Evolutionary conservation across 306 rosid genomes (phyloP), one percentile per base, ranked within the genome.

Genomic region (Sicyos edulis): DNA sequence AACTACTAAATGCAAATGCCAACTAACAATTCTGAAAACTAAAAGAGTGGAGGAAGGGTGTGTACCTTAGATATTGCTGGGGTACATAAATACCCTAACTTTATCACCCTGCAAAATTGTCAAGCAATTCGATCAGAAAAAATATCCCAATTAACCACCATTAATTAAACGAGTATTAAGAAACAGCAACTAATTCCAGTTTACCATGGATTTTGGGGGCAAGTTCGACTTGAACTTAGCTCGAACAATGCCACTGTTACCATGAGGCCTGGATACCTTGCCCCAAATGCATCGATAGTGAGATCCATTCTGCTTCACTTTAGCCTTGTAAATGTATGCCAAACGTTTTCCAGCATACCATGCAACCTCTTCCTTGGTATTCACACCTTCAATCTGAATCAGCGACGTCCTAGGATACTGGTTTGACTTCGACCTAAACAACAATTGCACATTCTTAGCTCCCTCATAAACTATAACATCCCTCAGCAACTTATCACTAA

Each of bases 231-330:
- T 91, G 83, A 91, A 91, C 76, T 88, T 88, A 11, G 97, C 87
- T 37, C 95, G 88, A 34, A 91, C 96, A 42, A 91, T 62, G 9
- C 97, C 95, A 8, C 91, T 91, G 83, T 91, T 91, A 10, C 97
- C 97, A 0, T 88, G 97, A 20, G 97, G 89, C 88, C 96, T 83
- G 11, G 81, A 44, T 29, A 86, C 96, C 89, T 88, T 91, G 0
- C 97, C 97, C 92, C 92, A 91, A 37, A 88, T 81, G 85, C 95
- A 86, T 45, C 96, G 95, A 75, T 88, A 91, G 69, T 91, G 96
- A 34, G 80, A 82, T 13, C 90, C 95, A 63, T 85, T 82, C 47
- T 76, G 85, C 88, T 90, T 90, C 74, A 83, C 87, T 80, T 86
- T 90, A 44, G 91, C 96, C 85, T 88, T 90, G 80, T 86, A 90